Percentiles rank a stretch among this genome's conserved stretches.
These are phyloP conservation scores for Debaryomyces fabryi DNA, from an alignment of 1,139 yeast genomes.

Conservation along the genomic window DNA sequence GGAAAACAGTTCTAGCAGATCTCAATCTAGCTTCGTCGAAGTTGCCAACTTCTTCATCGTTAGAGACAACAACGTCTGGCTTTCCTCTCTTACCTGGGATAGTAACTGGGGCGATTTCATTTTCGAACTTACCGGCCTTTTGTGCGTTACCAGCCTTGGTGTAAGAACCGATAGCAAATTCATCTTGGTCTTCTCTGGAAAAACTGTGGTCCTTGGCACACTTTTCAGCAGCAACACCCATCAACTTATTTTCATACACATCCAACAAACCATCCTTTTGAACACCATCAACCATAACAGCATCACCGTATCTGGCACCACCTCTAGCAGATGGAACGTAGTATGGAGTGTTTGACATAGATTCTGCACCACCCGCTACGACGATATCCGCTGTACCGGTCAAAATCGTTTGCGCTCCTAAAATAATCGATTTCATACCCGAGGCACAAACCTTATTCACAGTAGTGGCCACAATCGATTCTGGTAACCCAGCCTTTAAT, in stretches of 20 bases:
- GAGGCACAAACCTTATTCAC: conserved; percentile 95
- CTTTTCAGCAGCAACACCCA: conserved; percentile 94
- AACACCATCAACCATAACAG: conserved; percentile 73
- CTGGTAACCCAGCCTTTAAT: conserved; percentile 75
- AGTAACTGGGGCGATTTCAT: conserved; percentile 80
- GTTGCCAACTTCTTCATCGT: conserved; percentile 70
- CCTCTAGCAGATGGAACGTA: conserved; percentile 77
- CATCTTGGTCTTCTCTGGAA: conserved; percentile 67
- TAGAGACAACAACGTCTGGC: conserved; percentile 68
- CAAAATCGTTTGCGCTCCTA: conserved; percentile 82
- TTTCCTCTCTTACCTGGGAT: conserved; percentile 86
- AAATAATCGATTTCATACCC: conserved; percentile 82
- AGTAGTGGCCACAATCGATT: conserved; percentile 76
- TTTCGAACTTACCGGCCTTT: conserved; percentile 70
- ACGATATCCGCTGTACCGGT: conserved; percentile 87
- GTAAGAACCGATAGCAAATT: conserved; percentile 64
- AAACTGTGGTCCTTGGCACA: conserved; percentile 71
- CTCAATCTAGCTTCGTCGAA: conserved; percentile 70
- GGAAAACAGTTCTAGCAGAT: conserved; percentile 85
- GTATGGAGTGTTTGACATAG: conserved; percentile 92
- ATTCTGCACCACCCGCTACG: conserved; percentile 92
- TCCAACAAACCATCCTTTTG: conserved; percentile 86
- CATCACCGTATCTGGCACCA: conserved; percentile 84
- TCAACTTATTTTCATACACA: conserved; percentile 77
- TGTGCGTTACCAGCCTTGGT: conserved; percentile 77